Evolutionary conservation across 75 land plant species (phyloP).

Genomic region (Picea glauca): DNA sequence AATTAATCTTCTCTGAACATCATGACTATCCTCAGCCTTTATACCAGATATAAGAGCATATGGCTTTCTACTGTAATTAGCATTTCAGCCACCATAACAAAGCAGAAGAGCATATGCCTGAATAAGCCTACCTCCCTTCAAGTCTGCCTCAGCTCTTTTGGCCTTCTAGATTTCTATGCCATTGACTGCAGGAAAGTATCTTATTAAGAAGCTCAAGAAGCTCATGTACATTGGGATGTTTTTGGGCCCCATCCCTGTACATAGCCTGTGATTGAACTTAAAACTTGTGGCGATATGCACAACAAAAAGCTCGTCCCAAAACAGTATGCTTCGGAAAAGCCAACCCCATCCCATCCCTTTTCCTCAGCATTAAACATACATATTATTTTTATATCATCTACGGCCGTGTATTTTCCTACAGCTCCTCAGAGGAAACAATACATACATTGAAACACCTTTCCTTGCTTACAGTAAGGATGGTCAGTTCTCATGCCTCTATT

Average conservation of each 20-base stretch:
- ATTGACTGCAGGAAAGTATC: background rate
- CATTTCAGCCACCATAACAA: background rate
- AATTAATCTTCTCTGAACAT: background rate
- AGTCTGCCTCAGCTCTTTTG: background rate
- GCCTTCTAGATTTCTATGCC: background rate
- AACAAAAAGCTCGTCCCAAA: background rate
- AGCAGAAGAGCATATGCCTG: background rate
- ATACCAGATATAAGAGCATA: background rate
- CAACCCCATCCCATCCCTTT: background rate
- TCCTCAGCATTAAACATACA: background rate
- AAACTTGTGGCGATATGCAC: background rate
- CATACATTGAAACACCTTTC: background rate
- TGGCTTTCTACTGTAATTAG: background rate
- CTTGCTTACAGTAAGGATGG: background rate
- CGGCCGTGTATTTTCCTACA: slow-evolving; percentile 1
- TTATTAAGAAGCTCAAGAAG: slow-evolving; percentile 7
- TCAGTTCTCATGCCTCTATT: background rate
- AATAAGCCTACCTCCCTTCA: slow-evolving; percentile 7
- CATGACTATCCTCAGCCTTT: too few relatives aligned
- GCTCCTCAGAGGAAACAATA: slow-evolving; percentile 1
- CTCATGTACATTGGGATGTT: background rate
- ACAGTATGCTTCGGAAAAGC: background rate
- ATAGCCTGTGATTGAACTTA: background rate
- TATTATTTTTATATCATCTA: background rate
- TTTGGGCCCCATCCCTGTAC: background rate